Evolutionary conservation across 805 yeast genomes (phyloP).

Genomic region (Nakazawaea wickerhamii): DNA sequence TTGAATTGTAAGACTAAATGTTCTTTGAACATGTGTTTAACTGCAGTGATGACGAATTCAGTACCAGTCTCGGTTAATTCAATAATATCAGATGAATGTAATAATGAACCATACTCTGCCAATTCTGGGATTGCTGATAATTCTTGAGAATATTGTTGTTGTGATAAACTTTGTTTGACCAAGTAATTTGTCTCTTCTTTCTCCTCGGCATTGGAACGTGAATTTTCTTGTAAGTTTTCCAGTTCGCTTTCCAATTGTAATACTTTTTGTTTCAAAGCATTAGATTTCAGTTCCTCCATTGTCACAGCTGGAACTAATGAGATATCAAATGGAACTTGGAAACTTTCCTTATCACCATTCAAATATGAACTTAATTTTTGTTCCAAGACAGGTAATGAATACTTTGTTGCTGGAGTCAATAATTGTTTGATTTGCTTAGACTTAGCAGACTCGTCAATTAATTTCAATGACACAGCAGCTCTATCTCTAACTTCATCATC

Average conservation of each 20-base stretch:
- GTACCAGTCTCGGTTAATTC: constrained; percentile 88
- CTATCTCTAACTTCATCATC: constrained; percentile 99
- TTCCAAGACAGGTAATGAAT: constrained; percentile 75
- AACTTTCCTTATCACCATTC: constrained; percentile 41
- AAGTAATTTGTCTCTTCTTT: constrained; percentile 24
- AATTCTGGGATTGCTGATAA: constrained; percentile 70
- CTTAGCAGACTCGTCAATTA: constrained; percentile 26
- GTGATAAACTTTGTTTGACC: constrained; percentile 31
- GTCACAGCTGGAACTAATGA: constrained; percentile 58
- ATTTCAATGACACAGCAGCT: constrained; percentile 78
- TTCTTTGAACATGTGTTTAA: constrained; percentile 75
- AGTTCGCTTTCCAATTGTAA: constrained; percentile 21
- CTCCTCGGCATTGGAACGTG: constrained; percentile 16
- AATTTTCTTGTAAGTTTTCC: constrained; percentile 16
- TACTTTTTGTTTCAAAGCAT: constrained; percentile 52
- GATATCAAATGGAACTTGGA: constrained; percentile 63
- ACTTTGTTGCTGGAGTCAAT: constrained; percentile 62
- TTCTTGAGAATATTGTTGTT: constrained; percentile 66
- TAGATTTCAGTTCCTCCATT: constrained; percentile 63
- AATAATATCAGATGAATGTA: constrained; percentile 60
- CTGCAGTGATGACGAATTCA: constrained; percentile 81
- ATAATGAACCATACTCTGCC: constrained; percentile 63
- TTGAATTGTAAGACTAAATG: constrained; percentile 78
- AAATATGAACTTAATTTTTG: constrained; percentile 70
- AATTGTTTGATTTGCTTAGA: constrained; percentile 38